These are phyloP conservation scores for Penicillium paxilli DNA, from an alignment of 495 filamentous ascomycete genomes.

Conservation along the genomic window DNA sequence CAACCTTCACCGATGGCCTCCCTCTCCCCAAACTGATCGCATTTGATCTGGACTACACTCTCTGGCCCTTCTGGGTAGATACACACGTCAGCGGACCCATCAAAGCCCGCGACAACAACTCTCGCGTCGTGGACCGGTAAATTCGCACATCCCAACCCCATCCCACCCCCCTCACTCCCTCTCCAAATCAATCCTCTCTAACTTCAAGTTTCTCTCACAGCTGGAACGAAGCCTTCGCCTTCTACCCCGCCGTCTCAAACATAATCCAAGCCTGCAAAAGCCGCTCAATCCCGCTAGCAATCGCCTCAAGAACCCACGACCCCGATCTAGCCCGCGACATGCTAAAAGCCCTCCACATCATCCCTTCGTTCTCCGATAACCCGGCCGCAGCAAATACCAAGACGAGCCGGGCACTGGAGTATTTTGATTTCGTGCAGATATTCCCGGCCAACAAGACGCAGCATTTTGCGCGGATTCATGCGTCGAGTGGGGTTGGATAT, in stretches of 20 bases:
- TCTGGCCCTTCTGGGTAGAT: constrained; percentile 98
- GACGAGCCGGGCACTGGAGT: constrained; percentile 61
- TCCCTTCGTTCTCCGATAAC: constrained; percentile 48
- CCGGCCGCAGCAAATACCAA: constrained; percentile 36
- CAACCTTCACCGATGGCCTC: constrained; percentile 72
- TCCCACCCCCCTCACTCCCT: neutral
- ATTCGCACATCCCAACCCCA: neutral
- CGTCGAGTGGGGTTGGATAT: constrained; percentile 61
- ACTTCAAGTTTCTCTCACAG: constrained; percentile 28
- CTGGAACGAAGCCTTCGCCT: constrained; percentile 74
- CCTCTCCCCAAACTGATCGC: constrained; percentile 84
- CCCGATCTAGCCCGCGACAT: constrained; percentile 81
- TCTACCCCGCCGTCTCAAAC: constrained; percentile 75
- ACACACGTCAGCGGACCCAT: constrained; percentile 85
- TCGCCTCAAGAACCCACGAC: constrained; percentile 80
- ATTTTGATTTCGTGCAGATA: constrained; percentile 84
- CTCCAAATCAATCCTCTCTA: constrained; percentile 1
- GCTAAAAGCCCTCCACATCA: constrained; percentile 70
- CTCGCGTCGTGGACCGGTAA: constrained; percentile 51
- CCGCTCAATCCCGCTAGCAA: constrained; percentile 62
- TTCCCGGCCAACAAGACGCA: constrained; percentile 84
- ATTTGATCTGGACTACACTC: constrained; percentile 95
- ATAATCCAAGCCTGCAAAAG: constrained; percentile 65
- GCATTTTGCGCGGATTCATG: constrained; percentile 74
- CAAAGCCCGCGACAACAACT: constrained; percentile 59